Conservation (phyloP, 805 yeast genomes). For the Myxozyma nipponensis region DNA sequence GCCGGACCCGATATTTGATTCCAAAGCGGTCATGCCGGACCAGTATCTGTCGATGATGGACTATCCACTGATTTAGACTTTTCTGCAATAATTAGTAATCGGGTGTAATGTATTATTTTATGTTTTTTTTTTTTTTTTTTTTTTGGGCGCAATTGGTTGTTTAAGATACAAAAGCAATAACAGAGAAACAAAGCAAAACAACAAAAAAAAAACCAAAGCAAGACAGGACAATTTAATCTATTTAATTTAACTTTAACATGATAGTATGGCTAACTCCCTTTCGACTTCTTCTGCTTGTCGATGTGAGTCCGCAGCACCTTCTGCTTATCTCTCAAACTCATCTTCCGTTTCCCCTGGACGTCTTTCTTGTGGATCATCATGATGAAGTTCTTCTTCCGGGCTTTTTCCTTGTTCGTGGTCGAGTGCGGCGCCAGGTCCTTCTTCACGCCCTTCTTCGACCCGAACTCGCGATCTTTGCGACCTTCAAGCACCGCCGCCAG, state of each 20-base stretch:
- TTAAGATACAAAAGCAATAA: too few relatives aligned
- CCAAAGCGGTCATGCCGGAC: background rate
- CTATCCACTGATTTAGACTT: background rate
- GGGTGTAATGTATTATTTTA: background rate
- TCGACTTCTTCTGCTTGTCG: conserved; percentile 77
- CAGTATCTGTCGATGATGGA: background rate
- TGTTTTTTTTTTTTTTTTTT: too few relatives aligned
- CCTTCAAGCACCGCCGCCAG: conserved; percentile 85
- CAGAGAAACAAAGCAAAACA: too few relatives aligned
- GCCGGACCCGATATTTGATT: background rate
- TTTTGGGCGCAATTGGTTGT: background rate
- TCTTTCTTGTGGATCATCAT: conserved; percentile 96
- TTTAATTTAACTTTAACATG: too few relatives aligned
- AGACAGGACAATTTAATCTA: too few relatives aligned
- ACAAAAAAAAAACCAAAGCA: too few relatives aligned
- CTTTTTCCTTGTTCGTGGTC: conserved; percentile 94
- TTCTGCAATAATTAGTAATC: background rate
- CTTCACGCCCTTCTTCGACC: conserved; percentile 79
- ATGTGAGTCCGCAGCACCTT: conserved; percentile 81
- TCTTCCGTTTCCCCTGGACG: conserved; percentile 89
- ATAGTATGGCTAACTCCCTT: conserved; percentile 3
- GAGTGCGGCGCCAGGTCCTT: conserved; percentile 66
- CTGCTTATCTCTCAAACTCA: conserved; percentile 88
- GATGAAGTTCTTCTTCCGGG: conserved; percentile 96
- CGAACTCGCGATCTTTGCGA: conserved; percentile 87